These are phyloP conservation scores for Aspergillus texensis DNA, from an alignment of 2,329 filamentous ascomycete genomes.

Conservation along the genomic window DNA sequence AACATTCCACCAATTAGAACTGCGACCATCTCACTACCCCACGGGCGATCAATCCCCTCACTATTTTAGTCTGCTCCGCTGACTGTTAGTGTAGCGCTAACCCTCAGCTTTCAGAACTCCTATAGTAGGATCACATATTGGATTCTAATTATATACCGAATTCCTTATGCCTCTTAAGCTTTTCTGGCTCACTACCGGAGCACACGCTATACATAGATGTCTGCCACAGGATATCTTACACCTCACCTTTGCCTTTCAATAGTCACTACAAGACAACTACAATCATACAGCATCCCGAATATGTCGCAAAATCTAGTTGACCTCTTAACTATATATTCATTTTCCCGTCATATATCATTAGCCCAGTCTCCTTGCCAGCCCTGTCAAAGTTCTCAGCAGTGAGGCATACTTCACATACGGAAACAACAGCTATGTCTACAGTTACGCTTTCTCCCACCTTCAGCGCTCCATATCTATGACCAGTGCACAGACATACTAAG, in stretches of 20 bases:
- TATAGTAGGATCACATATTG: background rate
- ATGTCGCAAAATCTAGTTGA: no score
- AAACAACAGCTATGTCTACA: background rate
- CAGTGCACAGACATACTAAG: no score
- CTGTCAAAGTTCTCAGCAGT: background rate
- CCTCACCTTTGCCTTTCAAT: background rate
- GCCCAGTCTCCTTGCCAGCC: no score
- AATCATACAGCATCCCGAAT: background rate
- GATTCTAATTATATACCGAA: background rate
- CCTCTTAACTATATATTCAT: background rate
- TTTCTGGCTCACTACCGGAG: no score
- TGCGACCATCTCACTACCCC: background rate
- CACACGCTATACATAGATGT: background rate
- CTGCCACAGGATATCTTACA: background rate
- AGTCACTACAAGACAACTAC: background rate
- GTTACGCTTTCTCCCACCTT: no score
- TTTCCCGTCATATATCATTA: background rate
- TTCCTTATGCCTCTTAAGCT: no score
- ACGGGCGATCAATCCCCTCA: background rate
- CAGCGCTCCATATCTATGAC: no score
- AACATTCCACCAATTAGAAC: background rate
- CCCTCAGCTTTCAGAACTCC: background rate
- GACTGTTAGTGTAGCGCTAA: background rate
- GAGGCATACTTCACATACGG: background rate
- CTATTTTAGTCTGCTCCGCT: background rate